Base-by-base conservation (phyloP, 2,329 filamentous ascomycete species). In the Penicillium sp. region DNA sequence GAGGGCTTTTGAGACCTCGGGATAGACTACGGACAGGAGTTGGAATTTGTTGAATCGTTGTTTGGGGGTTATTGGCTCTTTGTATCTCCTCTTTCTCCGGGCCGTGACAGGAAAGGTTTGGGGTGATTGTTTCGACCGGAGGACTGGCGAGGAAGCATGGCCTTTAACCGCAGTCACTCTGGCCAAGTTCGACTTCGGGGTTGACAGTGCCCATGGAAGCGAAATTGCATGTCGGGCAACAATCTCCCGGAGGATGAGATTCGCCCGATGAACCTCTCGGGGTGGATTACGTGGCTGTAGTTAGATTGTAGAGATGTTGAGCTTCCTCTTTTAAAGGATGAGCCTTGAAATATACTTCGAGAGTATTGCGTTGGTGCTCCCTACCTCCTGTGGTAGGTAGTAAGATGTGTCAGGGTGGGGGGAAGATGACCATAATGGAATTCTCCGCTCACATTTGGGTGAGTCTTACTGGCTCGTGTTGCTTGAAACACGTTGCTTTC, bases 211-310 rank as follows among this genome's bases (percentile, higher is more conserved):
- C 7, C 38, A 10, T 48, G 54, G 50, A 16, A 57, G 16, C 4
- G 29, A 39, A 32, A 48, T 50, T 22, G 39, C 44, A 47, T 54
- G 38, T 6, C 36, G 41, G 31, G 31, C 10, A 29, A 57, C 43
- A 11, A 54, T 53, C 2, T 54, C 51, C 18, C 47, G 36, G 2
- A 51, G 46, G 10, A 57, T 48, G 5, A 39, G 24, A 42, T 54
- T 57, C 21, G 50, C 50, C 14, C 27, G 45, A 13, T 13, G 32
- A 22, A 50, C 36, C 34, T 34, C 36, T 39, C 10, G 21, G 1
- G 50, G 18, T 11, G 54, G 46, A 11, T 44, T 21, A 1, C 8
- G 47, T 39, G 13, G 8, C 13, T 14, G 18, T 32, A 5, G 32
- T 22, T n/a, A 31, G 6, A 10, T 36, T 24, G 14, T 47, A 54